Evolutionary conservation across 441 rosid genomes (phyloP).

Genomic region (Populus hybrid): DNA sequence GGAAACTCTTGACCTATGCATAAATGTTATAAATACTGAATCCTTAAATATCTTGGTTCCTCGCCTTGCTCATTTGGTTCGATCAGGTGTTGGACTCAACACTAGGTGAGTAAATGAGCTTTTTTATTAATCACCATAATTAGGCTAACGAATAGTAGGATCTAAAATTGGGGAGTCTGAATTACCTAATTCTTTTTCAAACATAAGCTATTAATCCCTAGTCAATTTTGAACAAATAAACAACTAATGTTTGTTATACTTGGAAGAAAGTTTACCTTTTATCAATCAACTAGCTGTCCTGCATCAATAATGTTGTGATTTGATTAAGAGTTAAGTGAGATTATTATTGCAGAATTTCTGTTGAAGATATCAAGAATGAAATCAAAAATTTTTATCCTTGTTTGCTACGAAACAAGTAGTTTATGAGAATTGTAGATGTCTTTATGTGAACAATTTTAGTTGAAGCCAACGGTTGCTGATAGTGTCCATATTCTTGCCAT

Average conservation of each 20-base stretch:
- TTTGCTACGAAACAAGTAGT: neutral
- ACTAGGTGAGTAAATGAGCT: conserved; percentile 61
- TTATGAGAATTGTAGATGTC: neutral
- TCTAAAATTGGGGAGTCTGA: neutral
- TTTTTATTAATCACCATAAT: neutral
- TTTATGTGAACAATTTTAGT: neutral
- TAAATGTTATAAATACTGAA: conserved; percentile 69
- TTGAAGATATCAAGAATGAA: neutral
- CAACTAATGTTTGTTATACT: neutral
- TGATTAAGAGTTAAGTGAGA: neutral
- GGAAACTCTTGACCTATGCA: conserved; percentile 98
- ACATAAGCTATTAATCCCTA: neutral
- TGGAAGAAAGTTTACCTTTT: neutral
- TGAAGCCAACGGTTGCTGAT: conserved; percentile 9
- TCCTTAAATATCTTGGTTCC: conserved; percentile 82
- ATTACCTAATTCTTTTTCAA: neutral
- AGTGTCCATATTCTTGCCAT: neutral
- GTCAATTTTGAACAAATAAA: neutral
- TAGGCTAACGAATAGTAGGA: neutral
- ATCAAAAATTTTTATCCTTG: neutral
- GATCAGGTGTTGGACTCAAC: conserved; percentile 94
- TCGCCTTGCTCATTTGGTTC: conserved; percentile 85
- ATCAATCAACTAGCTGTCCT: neutral
- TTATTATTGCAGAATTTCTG: neutral
- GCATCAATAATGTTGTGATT: neutral